Evolutionary conservation across 2,329 filamentous ascomycete species (phyloP).

Genomic region (Beauveria rudraprayagi): DNA sequence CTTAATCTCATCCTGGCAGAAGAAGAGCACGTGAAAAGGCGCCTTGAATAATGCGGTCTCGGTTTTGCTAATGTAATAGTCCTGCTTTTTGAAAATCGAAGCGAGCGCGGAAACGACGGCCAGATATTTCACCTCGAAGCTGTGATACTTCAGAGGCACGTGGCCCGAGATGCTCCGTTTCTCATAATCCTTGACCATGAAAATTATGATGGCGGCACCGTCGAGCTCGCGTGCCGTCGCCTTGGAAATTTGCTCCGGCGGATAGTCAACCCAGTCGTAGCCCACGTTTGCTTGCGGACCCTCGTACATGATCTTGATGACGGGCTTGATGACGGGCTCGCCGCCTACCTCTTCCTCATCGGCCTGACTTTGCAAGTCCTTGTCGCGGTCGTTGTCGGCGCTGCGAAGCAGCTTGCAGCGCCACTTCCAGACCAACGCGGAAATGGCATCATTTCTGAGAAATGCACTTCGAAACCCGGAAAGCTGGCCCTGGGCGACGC

Average conservation of each 20-base stretch:
- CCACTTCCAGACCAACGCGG: constrained; percentile 24
- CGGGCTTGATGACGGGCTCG: constrained; percentile 25
- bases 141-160: constrained; percentile 32
- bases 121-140: constrained; percentile 35
- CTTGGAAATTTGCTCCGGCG: constrained; percentile 35
- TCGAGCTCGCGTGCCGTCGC: constrained; percentile 27
- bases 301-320: constrained; percentile 34
- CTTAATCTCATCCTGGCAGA: constrained; percentile 35
- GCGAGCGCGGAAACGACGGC: constrained; percentile 33
- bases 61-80: constrained; percentile 28
- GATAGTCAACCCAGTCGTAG: constrained; percentile 33
- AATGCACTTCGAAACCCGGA: not conserved
- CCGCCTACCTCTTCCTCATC: constrained; percentile 18
- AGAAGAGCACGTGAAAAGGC: constrained; percentile 36
- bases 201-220: constrained; percentile 36
- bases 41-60: constrained; percentile 28
- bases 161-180: constrained; percentile 32
- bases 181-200: constrained; percentile 35
- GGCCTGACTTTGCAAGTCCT: constrained; percentile 8
- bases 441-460: constrained; percentile 13
- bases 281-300: constrained; percentile 13
- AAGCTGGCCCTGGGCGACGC: not conserved
- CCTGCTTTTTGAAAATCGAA: constrained; percentile 34
- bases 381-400: constrained; percentile 12
- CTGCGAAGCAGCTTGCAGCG: constrained; percentile 23